Evolutionary conservation across 371 early-diverging fungal genomes (phyloP), one percentile per base, ranked within the genome.

Genomic region (Batkoa obscura): DNA sequence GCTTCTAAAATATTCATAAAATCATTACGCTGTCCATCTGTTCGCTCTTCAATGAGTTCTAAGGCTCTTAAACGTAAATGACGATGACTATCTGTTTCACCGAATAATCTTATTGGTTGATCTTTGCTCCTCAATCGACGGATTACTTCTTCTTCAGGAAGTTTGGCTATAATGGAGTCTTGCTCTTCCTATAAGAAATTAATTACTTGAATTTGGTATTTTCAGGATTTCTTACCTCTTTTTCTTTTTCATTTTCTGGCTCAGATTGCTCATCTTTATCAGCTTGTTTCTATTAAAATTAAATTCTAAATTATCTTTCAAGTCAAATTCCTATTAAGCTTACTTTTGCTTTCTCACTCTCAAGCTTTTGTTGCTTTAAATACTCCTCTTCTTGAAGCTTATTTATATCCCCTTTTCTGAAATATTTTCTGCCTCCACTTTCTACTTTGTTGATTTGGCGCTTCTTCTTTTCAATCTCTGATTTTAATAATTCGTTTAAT

Each of bases 41-140:
- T 69, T 36, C 79, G 76, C 61, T 90, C 89, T 58, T 93, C 90
- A 45, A 79, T 76, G n/a, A 90, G 60, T 64, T 94, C 94, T 36
- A 92, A 60, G 6, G 73, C 72, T 56, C 88, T 80, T 48, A 96
- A 72, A 50, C 97, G 88, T 49, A 73, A 67, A 52, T 83, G 75
- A 42, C 97, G 86, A 60, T 85, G 77, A 34, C 70, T 68, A 60
- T 88, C 82, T 2, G 86, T 80, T 65, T 96, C 97, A 43, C 82
- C 97, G 64, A 96, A 96, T 38, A 94, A 68, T 6, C 88, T 80
- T 62, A 93, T 91, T 15, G 97, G 97, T 61, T 94, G 83, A 31
- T 82, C 86, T 53, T 84, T 81, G 2, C 86, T 83, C 30, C 97
- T 74, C 51, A 96, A 67, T 49, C 95, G 80, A 48, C 83, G 79